Conservation (phyloP, 1,284 basidiomycete genomes). For the Ganoderma meredithae region DNA sequence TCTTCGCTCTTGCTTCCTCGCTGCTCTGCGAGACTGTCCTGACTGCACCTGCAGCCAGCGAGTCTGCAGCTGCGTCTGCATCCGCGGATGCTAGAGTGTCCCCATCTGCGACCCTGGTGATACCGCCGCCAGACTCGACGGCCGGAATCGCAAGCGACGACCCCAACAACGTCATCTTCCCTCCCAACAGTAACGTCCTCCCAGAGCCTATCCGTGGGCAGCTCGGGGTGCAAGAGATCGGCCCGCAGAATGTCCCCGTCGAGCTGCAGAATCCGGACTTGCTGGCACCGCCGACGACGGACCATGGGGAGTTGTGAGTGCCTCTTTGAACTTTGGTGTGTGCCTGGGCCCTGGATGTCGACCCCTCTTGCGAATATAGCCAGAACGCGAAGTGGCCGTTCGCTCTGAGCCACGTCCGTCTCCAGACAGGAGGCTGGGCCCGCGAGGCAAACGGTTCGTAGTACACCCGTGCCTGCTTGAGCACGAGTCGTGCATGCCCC, state of each 20-base stretch:
- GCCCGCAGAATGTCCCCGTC: slow-evolving; percentile 60
- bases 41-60: slow-evolving; percentile 21
- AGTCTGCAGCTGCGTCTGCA: slow-evolving; percentile 1
- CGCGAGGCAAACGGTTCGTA: slow-evolving; percentile 66
- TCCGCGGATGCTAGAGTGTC: not conserved
- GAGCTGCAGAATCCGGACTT: slow-evolving; percentile 68
- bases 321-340: not conserved
- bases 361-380: slow-evolving; percentile 40
- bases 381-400: slow-evolving; percentile 77
- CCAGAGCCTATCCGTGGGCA: slow-evolving; percentile 48
- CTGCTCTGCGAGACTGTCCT: slow-evolving; percentile 19
- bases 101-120: slow-evolving; percentile 7
- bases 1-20: slow-evolving; percentile 18
- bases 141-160: slow-evolving; percentile 55
- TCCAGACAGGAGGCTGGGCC: slow-evolving; percentile 78
- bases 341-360: not conserved
- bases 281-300: slow-evolving; percentile 70
- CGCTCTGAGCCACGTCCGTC: slow-evolving; percentile 68
- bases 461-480: not conserved
- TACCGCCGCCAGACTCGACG: slow-evolving; percentile 41
- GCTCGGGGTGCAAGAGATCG: slow-evolving; percentile 61
- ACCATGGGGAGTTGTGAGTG: slow-evolving; percentile 65
- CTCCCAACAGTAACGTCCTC: slow-evolving; percentile 33
- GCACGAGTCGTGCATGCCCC: not conserved
- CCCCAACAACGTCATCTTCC: slow-evolving; percentile 55